Evolutionary conservation across 2,329 filamentous ascomycete genomes (phyloP), one percentile per base, ranked within the genome.

Genomic region (Lachnellula cervina): DNA sequence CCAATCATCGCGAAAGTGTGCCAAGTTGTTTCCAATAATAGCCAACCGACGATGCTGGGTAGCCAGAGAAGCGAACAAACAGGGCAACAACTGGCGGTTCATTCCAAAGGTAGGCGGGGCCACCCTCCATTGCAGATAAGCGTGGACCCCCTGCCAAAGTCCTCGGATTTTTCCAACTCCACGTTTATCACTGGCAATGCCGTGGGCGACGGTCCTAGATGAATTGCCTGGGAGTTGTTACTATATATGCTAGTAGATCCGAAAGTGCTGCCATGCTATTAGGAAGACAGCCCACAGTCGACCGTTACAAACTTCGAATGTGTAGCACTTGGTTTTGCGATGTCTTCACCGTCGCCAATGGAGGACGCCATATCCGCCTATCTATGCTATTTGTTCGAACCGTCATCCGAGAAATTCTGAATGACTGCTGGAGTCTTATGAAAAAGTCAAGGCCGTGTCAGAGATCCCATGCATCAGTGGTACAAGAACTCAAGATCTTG

Each of bases 111-210:
- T 46, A 23, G 3, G 43, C 25, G 7, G 21, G 4, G 3, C 43
- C 21, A 14, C 43, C 43, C 25, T 25, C 43, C 43, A 45, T 45
- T 25, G 19, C n/a, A 43, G 59, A 56, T 73, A 71, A 16, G 68
- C 61, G 32, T 28, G 19, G 42, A 43, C 19, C 35, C 51, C 43
- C 49, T 52, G 32, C 48, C 43, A 28, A 56, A 28, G 19, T 52
- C 25, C 35, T 32, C 19, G 11, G 44, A 47, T 11, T 32, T 48
- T 7, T 52, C n/a, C 5, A 52, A 52, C 49, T 56, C 21, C 19
- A 45, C 49, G 13, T 19, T 52, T 42, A 56, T 52, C 16, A 21
- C n/a, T 14, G 43, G 49, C 8, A 44, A 49, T n/a, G 43, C 43
- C n/a, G 49, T 56, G 23, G 23, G 49, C 35, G 11, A 52, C 17